Evolutionary conservation across 192 early-diverging fungal species (phyloP).

Genomic region (Coemansia sp.): DNA sequence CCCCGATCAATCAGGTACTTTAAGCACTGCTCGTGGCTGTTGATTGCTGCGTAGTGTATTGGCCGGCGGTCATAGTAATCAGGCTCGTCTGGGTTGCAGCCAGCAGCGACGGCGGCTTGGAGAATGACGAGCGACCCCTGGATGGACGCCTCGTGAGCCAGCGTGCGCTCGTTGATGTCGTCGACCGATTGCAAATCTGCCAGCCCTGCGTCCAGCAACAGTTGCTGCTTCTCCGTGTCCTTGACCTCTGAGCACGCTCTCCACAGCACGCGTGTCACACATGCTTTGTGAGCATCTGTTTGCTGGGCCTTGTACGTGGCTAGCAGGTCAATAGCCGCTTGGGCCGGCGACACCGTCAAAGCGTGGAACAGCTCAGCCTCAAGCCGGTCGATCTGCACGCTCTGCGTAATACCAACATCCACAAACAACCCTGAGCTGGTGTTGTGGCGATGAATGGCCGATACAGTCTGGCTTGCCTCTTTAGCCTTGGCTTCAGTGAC

Average conservation of each 20-base stretch:
- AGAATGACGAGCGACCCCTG: constrained; percentile 71
- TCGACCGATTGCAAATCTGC: constrained; percentile 83
- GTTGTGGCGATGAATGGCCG: constrained; percentile 2
- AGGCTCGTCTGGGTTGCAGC: constrained; percentile 51
- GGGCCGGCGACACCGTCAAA: constrained; percentile 8
- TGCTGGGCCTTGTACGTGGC: constrained; percentile 23
- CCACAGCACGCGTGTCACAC: constrained; percentile 50
- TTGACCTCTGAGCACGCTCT: constrained; percentile 50
- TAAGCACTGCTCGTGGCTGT: constrained; percentile 74
- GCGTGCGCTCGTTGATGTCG: constrained; percentile 91
- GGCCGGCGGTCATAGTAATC: constrained; percentile 91
- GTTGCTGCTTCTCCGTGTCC: constrained; percentile 36
- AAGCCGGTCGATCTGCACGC: constrained; percentile 40
- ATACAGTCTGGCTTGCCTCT: background rate
- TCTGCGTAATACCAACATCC: constrained; percentile 24
- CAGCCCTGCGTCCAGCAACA: constrained; percentile 63
- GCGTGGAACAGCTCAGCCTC: constrained; percentile 50
- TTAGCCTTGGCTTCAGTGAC: background rate
- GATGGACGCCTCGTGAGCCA: constrained; percentile 87
- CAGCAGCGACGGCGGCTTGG: constrained; percentile 52
- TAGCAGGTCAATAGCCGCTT: constrained; percentile 15
- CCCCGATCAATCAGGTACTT: constrained; percentile 57
- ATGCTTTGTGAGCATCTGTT: constrained; percentile 37
- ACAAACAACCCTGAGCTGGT: constrained; percentile 30
- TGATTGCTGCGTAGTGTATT: constrained; percentile 93